phyloP scores from a whole-genome alignment of 169 alveolate species.

The Besnoitia besnoiti region DNA sequence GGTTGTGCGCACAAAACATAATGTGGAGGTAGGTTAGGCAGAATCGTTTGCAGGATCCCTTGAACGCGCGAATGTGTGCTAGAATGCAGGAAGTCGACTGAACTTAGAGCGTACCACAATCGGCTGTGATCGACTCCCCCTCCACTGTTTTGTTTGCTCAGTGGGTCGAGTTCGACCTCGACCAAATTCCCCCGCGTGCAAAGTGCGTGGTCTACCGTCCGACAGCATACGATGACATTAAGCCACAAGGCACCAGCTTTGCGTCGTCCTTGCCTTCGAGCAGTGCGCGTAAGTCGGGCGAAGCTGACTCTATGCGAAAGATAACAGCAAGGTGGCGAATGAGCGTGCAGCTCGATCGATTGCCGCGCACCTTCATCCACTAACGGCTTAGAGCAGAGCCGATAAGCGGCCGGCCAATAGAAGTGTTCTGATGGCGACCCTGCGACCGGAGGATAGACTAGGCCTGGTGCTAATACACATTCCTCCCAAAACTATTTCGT shows the following conservation, averaged over 20 bases:
- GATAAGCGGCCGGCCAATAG: too few relatives aligned
- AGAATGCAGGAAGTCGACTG: background rate
- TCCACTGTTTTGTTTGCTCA: background rate
- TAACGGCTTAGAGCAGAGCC: too few relatives aligned
- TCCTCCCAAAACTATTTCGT: too few relatives aligned
- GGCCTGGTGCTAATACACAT: too few relatives aligned
- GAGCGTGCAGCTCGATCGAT: too few relatives aligned
- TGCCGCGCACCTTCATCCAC: too few relatives aligned
- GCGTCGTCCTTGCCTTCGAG: slow-evolving; percentile 49
- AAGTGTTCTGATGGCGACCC: too few relatives aligned
- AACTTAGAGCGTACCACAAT: background rate
- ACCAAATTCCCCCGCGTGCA: slow-evolving; percentile 37
- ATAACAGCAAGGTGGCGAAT: too few relatives aligned
- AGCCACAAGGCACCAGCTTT: slow-evolving; percentile 57
- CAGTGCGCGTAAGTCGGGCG: slow-evolving; percentile 43
- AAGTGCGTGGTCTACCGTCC: slow-evolving; percentile 67
- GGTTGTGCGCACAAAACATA: slow-evolving; percentile 25
- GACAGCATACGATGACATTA: slow-evolving; percentile 54
- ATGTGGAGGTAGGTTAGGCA: slow-evolving; percentile 6
- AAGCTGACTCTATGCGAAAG: too few relatives aligned
- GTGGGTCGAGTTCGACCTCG: slow-evolving; percentile 37
- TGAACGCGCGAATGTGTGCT: background rate
- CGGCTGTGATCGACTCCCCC: background rate
- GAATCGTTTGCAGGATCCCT: background rate
- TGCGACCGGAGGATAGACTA: too few relatives aligned